Evolutionary conservation across 768 basidiomycete genomes (phyloP), one percentile per base, ranked within the genome.

Genomic region (Psilocybe cyanescens): DNA sequence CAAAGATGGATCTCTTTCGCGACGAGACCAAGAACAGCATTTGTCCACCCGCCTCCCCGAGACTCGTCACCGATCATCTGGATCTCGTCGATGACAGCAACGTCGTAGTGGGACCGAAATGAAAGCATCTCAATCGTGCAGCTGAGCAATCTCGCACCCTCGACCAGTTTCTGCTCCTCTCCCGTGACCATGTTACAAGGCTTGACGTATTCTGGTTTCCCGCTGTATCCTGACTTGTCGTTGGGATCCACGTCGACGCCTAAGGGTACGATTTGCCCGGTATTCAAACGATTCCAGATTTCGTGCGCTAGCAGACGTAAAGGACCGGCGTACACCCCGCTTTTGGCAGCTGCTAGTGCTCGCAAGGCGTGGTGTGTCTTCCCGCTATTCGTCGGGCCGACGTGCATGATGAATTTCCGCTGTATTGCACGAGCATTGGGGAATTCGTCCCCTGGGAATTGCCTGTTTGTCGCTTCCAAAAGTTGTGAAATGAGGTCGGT

Each of bases 331-430:
- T 98, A 99, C 3, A 91, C 81, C 4, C 96, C 97, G 0, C 78
- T 76, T 1, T 71, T 68, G 0, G 95, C 87, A 3, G 87, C 85
- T 0, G 94, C 92, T 2, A 99, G 83, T 0, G 95, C 94, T 47
- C 93, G 88, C 8, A 99, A 78, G 0, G 97, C 97, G 69, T 91
- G 88, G 70, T 99, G 89, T 0, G 97, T 99, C 78, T 99, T 99
- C 31, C 97, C 97, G 63, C 92, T 94, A 74, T 99, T 99, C 24
- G 97, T 99, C 0, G 97, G 97, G 0, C 97, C 97, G 44, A 99
- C 94, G 68, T 99, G 97, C 81, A 99, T 89, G 72, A 96, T 90
- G 67, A 99, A 79, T 66, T 89, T 92, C 17, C 96, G 84, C 16
- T 80, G 82, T 64, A 88, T 76, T 9, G 72, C 68, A 8, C 97